Conservation (phyloP, 2,329 filamentous ascomycete species). For the Verticillium zaregamsianum region DNA sequence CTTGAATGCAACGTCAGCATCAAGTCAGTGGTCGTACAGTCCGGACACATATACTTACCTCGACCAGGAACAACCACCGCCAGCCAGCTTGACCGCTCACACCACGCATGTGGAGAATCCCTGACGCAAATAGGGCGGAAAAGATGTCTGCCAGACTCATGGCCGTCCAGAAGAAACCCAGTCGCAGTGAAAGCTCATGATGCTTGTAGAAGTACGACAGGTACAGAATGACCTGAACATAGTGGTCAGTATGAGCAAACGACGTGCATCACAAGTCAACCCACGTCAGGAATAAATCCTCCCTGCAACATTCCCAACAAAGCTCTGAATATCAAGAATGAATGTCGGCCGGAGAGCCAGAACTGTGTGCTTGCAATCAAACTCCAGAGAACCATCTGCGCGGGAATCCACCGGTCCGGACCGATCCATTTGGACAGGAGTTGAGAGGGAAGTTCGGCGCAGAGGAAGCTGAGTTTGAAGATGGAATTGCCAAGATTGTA, state of each 20-base stretch:
- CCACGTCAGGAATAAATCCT: slow-evolving; percentile 35
- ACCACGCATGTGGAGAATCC: slow-evolving; percentile 35
- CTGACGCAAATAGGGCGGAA: slow-evolving; percentile 32
- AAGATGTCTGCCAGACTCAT: slow-evolving; percentile 35
- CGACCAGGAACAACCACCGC: slow-evolving; percentile 53
- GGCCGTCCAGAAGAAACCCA: slow-evolving; percentile 37
- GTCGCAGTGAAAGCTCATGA: slow-evolving; percentile 31
- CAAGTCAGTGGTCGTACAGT: neutral
- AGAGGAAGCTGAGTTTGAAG: slow-evolving; percentile 45
- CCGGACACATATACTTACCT: slow-evolving; percentile 37
- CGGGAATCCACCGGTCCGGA: slow-evolving; percentile 46
- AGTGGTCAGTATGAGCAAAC: neutral
- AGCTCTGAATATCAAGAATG: slow-evolving; percentile 25
- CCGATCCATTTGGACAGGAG: slow-evolving; percentile 50
- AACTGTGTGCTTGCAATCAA: slow-evolving; percentile 36
- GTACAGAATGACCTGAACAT: slow-evolving; percentile 32
- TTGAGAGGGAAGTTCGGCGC: slow-evolving; percentile 55
- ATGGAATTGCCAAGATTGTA: slow-evolving; percentile 47
- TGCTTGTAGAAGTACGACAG: slow-evolving; percentile 41
- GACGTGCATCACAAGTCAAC: neutral
- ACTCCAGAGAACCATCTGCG: slow-evolving; percentile 51
- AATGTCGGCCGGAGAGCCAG: slow-evolving; percentile 23
- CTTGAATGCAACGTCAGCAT: slow-evolving; percentile 18
- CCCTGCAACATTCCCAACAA: slow-evolving; percentile 31
- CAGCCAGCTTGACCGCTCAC: slow-evolving; percentile 30